These are phyloP conservation scores for Aspergillus intermedius DNA, from an alignment of 2,329 filamentous ascomycete genomes.

Conservation along the genomic window DNA sequence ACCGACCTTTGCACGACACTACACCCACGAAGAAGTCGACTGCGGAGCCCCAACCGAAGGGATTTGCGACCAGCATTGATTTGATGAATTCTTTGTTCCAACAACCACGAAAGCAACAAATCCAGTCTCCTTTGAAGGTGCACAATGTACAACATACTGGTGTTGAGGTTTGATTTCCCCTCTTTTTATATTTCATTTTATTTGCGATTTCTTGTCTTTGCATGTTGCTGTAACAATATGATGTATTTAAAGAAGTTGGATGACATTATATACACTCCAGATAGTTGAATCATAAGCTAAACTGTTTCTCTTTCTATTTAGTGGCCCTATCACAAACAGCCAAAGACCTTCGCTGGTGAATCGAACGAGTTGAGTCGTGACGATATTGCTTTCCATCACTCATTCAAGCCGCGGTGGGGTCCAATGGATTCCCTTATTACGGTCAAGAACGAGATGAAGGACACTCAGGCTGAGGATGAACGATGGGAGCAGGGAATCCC, in stretches of 20 bases:
- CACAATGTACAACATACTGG: slow-evolving; percentile 56
- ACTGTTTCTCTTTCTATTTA: slow-evolving; percentile 42
- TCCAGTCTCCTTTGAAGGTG: slow-evolving; percentile 45
- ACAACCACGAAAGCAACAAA: slow-evolving; percentile 48
- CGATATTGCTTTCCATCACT: slow-evolving; percentile 64
- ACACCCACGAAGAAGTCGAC: slow-evolving; percentile 21
- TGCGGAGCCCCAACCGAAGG: slow-evolving; percentile 41
- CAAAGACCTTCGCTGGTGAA: slow-evolving; percentile 61
- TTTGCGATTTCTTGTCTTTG: slow-evolving; percentile 18
- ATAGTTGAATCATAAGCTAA: slow-evolving; percentile 33
- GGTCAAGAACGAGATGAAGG: slow-evolving; percentile 38
- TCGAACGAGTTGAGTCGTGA: slow-evolving; percentile 54
- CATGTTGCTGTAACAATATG: neutral
- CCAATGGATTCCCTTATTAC: slow-evolving; percentile 67
- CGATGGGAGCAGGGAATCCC: slow-evolving; percentile 51
- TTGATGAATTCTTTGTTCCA: slow-evolving; percentile 92
- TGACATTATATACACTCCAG: slow-evolving; percentile 5
- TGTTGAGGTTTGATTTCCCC: slow-evolving; percentile 78
- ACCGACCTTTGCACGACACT: slow-evolving; percentile 35
- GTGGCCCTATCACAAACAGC: slow-evolving; percentile 80
- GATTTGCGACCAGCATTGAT: slow-evolving; percentile 84
- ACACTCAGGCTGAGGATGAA: slow-evolving; percentile 23
- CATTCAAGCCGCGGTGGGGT: slow-evolving; percentile 73
- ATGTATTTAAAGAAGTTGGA: neutral
- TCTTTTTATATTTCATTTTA: slow-evolving; percentile 40